Percentiles rank a stretch among this genome's conserved stretches.
These are phyloP conservation scores for Pichia exigua DNA, from an alignment of 805 yeast species.

Conservation along the genomic window DNA sequence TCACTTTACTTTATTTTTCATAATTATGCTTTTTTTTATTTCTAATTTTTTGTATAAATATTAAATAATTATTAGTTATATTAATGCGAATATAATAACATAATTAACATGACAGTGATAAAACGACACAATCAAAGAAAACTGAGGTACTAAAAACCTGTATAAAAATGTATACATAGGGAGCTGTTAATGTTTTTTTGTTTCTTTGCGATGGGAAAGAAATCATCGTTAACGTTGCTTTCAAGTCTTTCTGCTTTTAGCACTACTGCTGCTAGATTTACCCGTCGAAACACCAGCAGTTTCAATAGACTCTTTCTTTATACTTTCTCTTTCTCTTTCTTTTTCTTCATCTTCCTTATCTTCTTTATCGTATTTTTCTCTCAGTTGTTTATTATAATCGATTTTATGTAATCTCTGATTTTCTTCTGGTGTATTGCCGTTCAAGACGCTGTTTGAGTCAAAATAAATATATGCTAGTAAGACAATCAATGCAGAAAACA, in stretches of 20 bases:
- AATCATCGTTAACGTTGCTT: no score
- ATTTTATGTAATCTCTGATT: constrained; percentile 10
- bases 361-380: constrained; percentile 3
- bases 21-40: neutral
- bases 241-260: constrained; percentile 1
- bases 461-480: constrained; percentile 17
- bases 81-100: no score
- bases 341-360: neutral
- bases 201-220: no score
- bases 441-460: constrained; percentile 18
- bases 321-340: neutral
- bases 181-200: no score
- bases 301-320: neutral
- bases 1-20: neutral
- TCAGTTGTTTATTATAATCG: neutral
- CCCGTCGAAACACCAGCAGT: neutral
- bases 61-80: neutral
- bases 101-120: no score
- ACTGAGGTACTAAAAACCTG: no score
- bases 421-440: constrained; percentile 17
- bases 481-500: constrained; percentile 18
- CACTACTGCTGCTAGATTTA: neutral
- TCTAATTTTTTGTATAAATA: neutral
- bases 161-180: no score
- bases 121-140: no score